Evolutionary conservation across 2,329 filamentous ascomycete genomes (phyloP).

Genomic region (Colletotrichum sp.): DNA sequence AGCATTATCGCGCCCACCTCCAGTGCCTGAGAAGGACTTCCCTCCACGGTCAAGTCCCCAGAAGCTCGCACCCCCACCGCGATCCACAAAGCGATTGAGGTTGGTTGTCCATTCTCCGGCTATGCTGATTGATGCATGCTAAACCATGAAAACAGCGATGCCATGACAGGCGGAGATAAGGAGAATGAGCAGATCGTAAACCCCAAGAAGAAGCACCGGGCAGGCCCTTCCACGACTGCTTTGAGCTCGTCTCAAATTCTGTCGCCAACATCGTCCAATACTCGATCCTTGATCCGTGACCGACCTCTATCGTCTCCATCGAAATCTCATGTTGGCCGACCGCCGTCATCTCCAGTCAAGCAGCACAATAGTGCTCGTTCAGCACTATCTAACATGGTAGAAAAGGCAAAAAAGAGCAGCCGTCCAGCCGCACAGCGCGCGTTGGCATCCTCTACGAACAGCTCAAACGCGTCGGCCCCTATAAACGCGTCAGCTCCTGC

Average conservation of each 20-base stretch:
- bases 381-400: slow-evolving; percentile 60
- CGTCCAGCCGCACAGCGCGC: slow-evolving; percentile 52
- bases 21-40: slow-evolving; percentile 57
- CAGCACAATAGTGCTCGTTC: slow-evolving; percentile 44
- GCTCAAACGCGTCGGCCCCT: slow-evolving; percentile 34
- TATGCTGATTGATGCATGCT: background rate
- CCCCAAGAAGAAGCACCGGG: slow-evolving; percentile 71
- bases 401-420: slow-evolving; percentile 64
- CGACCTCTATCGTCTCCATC: slow-evolving; percentile 52
- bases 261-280: slow-evolving; percentile 84
- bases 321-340: slow-evolving; percentile 63
- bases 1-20: slow-evolving; percentile 41
- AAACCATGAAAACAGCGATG: slow-evolving; percentile 55
- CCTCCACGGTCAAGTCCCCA: slow-evolving; percentile 38
- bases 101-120: slow-evolving; percentile 31
- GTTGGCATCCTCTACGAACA: slow-evolving; percentile 48
- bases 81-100: slow-evolving; percentile 56
- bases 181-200: slow-evolving; percentile 72
- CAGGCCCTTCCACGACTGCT: slow-evolving; percentile 45
- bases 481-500: slow-evolving; percentile 27
- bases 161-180: slow-evolving; percentile 72
- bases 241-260: slow-evolving; percentile 64
- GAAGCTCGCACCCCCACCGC: slow-evolving; percentile 32
- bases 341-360: slow-evolving; percentile 66
- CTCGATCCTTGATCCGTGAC: slow-evolving; percentile 66